Evolutionary conservation across 192 early-diverging fungal genomes (phyloP).

Genomic region (Coemansia sp.): DNA sequence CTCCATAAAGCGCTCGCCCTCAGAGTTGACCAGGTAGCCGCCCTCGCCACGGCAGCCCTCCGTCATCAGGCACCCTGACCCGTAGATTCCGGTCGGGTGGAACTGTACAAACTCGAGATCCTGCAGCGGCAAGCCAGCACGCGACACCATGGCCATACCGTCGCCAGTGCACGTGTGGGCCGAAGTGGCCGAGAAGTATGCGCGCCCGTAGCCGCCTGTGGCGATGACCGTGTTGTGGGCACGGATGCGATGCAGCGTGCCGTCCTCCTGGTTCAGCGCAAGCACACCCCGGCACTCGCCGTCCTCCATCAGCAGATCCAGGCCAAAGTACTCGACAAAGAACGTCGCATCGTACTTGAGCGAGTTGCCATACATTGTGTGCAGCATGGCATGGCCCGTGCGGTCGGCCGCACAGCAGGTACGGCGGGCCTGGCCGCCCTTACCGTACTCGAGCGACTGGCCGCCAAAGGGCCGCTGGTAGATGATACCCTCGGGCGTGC

Average conservation of each 20-base stretch:
- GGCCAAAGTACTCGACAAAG: conserved; percentile 99
- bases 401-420: conserved; percentile 98
- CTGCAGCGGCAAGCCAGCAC: conserved; percentile 93
- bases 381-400: conserved; percentile 95
- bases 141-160: conserved; percentile 98
- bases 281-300: conserved; percentile 94
- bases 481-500: conserved; percentile 95
- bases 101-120: conserved; percentile 99
- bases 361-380: conserved; percentile 97
- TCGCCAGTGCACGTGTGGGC: conserved; percentile 99
- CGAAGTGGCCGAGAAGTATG: conserved; percentile 97
- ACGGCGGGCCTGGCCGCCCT: conserved; percentile 96
- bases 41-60: conserved; percentile 97
- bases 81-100: conserved; percentile 99
- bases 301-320: conserved; percentile 98
- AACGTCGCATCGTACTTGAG: conserved; percentile 92
- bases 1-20: conserved; percentile 99
- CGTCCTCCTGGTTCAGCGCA: conserved; percentile 97
- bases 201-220: conserved; percentile 98
- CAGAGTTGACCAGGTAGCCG: conserved; percentile 90
- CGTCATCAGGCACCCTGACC: conserved; percentile 95
- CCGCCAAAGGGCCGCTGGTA: conserved; percentile 99
- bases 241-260: conserved; percentile 95
- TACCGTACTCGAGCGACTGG: conserved; percentile 91
- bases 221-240: conserved; percentile 96